Evolutionary conservation across 179 eudicot genomes (phyloP).

Genomic region (Actinidia arguta): DNA sequence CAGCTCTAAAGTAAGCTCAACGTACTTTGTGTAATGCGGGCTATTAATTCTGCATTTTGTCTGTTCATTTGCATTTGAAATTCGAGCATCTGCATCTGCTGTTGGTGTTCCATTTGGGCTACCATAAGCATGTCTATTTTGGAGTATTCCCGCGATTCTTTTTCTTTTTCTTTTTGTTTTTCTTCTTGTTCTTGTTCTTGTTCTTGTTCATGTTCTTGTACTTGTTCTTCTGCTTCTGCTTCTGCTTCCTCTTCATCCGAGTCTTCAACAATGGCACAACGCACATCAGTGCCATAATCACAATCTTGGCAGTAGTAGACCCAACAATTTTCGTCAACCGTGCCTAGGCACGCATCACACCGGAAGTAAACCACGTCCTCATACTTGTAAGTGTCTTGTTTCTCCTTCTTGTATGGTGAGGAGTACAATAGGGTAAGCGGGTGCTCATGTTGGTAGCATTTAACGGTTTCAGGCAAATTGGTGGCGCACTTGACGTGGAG

Average conservation of each 20-base stretch:
- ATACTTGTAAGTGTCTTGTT: not conserved
- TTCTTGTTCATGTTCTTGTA: not conserved
- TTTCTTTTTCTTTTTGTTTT: not conserved
- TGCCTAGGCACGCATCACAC: not conserved
- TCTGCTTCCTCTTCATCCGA: not conserved
- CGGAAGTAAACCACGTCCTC: not conserved
- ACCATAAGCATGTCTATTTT: too few relatives aligned
- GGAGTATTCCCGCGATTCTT: too few relatives aligned
- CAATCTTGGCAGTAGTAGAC: not conserved
- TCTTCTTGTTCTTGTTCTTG: not conserved
- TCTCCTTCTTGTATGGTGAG: too few relatives aligned
- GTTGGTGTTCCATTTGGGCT: too few relatives aligned
- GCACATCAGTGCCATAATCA: slow-evolving; percentile 5
- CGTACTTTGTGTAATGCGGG: too few relatives aligned
- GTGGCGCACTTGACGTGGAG: slow-evolving; percentile 1
- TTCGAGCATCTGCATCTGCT: not conserved
- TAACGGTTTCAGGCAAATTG: not conserved
- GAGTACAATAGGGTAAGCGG: not conserved
- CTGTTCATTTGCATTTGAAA: not conserved
- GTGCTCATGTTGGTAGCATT: not conserved
- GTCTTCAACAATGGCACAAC: too few relatives aligned
- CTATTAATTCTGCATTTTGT: too few relatives aligned
- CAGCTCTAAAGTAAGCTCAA: too few relatives aligned
- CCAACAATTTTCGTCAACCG: not conserved
- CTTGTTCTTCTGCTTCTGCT: not conserved